Base-by-base conservation (phyloP, 163 green algal genomes). In the Smithsoniella earleae region DNA sequence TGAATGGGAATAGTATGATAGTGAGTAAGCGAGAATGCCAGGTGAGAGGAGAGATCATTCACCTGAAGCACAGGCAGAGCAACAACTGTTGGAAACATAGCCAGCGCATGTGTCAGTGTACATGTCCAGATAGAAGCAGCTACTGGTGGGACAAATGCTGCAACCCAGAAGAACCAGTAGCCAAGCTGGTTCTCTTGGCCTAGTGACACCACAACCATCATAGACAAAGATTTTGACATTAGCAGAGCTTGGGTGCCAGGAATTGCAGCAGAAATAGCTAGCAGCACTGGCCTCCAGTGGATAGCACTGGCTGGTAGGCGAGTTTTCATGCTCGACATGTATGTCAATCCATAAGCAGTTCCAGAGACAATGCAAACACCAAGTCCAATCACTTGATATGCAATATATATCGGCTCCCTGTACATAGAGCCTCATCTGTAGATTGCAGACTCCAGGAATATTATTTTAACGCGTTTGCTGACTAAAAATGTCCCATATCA, bases 111-210 rank as follows among this genome's bases (percentile, higher is more conserved):
- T 38, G 31, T 30, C n/a, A 69, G 31, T 36, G 58, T 33, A 38
- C 30, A 30, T 16, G 58, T 69, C 58, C 58, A 69, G 6, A 36
- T 16, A 13, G 58, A 5, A 5, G 58, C 58, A 5, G 58, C 18
- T 3, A 31, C 58, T 4, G 43, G 27, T 6, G 20, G 58, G 3
- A 34, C 34, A 16, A 69, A 16, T n/a, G 25, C 58, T 16, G 58
- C n/a, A 40, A 69, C n/a, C 58, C 58, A 69, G 25, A 69, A 69
- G 58, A 40, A 69, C 58, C 58, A 69, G 58, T 69, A 31, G n/a
- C 25, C 27, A 5, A 69, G 10, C 58, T 69, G 58, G 16, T 69
- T 69, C 58, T 33, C 27, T 5, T 36, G 58, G 6, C 58, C 58
- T 5, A 69, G 16, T 38, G 58, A 40, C 5, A 69, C n/a, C 25